Evolutionary conservation across 768 basidiomycete species (phyloP), one percentile per base, ranked within the genome.

Genomic region (Mycena leptocephala): DNA sequence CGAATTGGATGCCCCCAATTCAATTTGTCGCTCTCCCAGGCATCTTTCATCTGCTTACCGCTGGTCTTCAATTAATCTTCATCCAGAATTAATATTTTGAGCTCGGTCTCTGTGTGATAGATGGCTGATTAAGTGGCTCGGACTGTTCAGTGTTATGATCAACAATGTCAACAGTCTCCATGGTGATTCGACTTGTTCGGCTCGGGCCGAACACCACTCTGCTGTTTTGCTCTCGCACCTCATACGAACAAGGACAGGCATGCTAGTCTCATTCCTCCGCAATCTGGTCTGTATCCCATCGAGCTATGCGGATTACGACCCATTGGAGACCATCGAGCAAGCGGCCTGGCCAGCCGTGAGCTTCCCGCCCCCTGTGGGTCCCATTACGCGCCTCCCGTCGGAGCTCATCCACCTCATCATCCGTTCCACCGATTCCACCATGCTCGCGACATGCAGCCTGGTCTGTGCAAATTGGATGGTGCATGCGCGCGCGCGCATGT

Each of bases 381-480:
- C 69, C 33, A 65, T 76, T 53, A n/a, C 14, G 24, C 32, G 24
- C 30, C 63, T 76, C 8, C 74, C 74, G 6, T 24, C 69, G 3
- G 74, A 76, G 33, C 43, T 76, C 5, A 18, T 70, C 8, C 69
- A 76, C 18, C 69, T 70, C 64, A 70, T 76, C 55, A 59, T 76
- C 35, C 26, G 2, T 22, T 65, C 20, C 33, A 63, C 59, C 69
- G 69, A 76, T n/a, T 33, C 62, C 11, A 66, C 30, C 26, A 76
- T 66, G 63, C 74, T 76, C 22, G 62, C 74, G 22, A 53, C 26
- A 37, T 76, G 74, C 63, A 70, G 69, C 63, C n/a, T 76, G 22
- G 74, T 76, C 8, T 76, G 74, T 35, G 4, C 32, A 11, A 10
- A 11, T 14, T 76, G 74, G 74, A 48, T 70, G 55, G 16, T 20